Evolutionary conservation across 2,329 filamentous ascomycete genomes (phyloP).

Genomic region (Ophiosphaerella narmari): DNA sequence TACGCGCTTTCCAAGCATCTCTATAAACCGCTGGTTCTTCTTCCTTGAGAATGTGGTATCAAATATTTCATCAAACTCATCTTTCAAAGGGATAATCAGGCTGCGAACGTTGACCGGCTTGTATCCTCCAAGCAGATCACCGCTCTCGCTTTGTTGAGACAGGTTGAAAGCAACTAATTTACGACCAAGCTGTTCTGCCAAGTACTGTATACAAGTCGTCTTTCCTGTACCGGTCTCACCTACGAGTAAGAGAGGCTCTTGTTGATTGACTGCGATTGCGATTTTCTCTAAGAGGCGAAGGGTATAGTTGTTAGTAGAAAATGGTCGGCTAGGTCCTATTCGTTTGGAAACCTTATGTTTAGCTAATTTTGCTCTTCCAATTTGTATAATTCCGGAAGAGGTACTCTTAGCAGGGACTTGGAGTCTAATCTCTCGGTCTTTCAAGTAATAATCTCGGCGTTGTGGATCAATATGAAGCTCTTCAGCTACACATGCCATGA

Average conservation of each 20-base stretch:
- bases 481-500: slow-evolving; percentile 76
- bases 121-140: slow-evolving; percentile 94
- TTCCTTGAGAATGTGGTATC: slow-evolving; percentile 82
- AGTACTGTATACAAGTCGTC: slow-evolving; percentile 91
- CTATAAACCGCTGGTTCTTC: slow-evolving; percentile 81
- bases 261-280: slow-evolving; percentile 76
- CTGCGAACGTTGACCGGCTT: slow-evolving; percentile 93
- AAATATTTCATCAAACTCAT: slow-evolving; percentile 92
- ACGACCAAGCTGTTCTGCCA: slow-evolving; percentile 81
- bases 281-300: slow-evolving; percentile 87
- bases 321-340: slow-evolving; percentile 56
- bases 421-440: slow-evolving; percentile 70
- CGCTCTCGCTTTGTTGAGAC: slow-evolving; percentile 95
- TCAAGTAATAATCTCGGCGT: slow-evolving; percentile 76
- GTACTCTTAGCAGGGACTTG: slow-evolving; percentile 46
- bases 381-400: slow-evolving; percentile 34
- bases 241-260: slow-evolving; percentile 92
- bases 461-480: slow-evolving; percentile 86
- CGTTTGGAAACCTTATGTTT: slow-evolving; percentile 51
- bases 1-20: slow-evolving; percentile 78
- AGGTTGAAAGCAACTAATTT: slow-evolving; percentile 92
- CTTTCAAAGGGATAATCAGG: slow-evolving; percentile 85
- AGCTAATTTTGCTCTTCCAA: slow-evolving; percentile 52
- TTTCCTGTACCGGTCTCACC: slow-evolving; percentile 99
- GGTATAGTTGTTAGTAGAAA: slow-evolving; percentile 87